Evolutionary conservation across 2,329 filamentous ascomycete species (phyloP).

Genomic region (Endothia cerciana): DNA sequence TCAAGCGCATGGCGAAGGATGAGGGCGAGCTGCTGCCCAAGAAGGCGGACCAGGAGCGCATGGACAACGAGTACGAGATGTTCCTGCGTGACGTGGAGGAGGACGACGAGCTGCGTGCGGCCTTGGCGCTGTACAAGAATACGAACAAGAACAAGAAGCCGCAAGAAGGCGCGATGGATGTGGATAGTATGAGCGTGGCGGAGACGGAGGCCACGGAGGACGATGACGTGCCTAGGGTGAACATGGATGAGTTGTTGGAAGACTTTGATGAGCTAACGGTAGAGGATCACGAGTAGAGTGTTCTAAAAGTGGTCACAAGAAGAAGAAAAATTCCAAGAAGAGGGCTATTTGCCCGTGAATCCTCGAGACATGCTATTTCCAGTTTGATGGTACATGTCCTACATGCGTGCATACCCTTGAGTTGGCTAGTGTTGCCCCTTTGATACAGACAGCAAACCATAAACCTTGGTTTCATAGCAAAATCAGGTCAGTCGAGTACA

Average conservation of each 20-base stretch:
- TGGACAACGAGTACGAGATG: slow-evolving; percentile 95
- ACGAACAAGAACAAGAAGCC: slow-evolving; percentile 50
- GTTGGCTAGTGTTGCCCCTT: background rate
- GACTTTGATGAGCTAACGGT: slow-evolving; percentile 90
- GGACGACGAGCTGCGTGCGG: slow-evolving; percentile 83
- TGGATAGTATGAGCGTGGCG: slow-evolving; percentile 40
- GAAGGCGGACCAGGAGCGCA: slow-evolving; percentile 83
- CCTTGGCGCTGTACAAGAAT: slow-evolving; percentile 84
- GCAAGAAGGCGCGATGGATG: slow-evolving; percentile 40
- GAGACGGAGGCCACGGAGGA: slow-evolving; percentile 55
- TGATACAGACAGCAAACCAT: background rate
- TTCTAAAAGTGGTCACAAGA: background rate
- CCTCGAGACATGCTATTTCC: too few relatives aligned
- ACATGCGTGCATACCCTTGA: background rate
- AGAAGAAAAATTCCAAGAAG: background rate
- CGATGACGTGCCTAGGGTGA: slow-evolving; percentile 69
- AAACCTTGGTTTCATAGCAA: background rate
- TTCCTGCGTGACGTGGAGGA: slow-evolving; percentile 98
- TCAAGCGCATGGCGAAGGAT: slow-evolving; percentile 91
- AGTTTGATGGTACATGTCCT: background rate
- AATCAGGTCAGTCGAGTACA: background rate
- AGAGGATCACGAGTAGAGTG: slow-evolving; percentile 48
- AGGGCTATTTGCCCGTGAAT: background rate
- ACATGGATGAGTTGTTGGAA: slow-evolving; percentile 83
- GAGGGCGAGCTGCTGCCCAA: slow-evolving; percentile 85